phyloP scores from a whole-genome alignment of 2,329 filamentous ascomycete genomes.

The Colletotrichum lupini region DNA sequence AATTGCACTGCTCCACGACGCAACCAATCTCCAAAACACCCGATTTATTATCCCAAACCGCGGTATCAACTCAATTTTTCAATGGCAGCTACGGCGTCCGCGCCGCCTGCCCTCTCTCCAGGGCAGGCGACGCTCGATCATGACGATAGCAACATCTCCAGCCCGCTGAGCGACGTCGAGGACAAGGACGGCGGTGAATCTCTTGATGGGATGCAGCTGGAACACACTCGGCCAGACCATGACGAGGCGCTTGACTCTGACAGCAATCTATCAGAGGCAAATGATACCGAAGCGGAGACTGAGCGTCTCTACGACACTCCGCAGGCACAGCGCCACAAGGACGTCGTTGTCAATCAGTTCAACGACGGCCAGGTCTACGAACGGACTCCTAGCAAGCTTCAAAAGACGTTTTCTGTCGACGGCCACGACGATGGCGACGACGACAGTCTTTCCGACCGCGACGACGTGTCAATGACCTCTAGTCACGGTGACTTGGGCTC shows the following conservation, averaged over 20 bases:
- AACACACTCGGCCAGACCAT: constrained; percentile 38
- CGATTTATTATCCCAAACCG: constrained; percentile 11
- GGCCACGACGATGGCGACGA: constrained; percentile 50
- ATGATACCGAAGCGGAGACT: constrained; percentile 89
- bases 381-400: constrained; percentile 81
- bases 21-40: constrained; percentile 12
- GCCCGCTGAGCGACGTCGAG: constrained; percentile 92
- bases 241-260: constrained; percentile 55
- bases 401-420: constrained; percentile 56
- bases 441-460: constrained; percentile 53
- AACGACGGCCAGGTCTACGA: constrained; percentile 67
- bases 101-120: constrained; percentile 61
- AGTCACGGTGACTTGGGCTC: constrained; percentile 51
- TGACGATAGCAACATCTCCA: constrained; percentile 81
- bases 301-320: constrained; percentile 94
- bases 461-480: constrained; percentile 51
- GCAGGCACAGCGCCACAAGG: constrained; percentile 70
- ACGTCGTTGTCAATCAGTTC: constrained; percentile 69
- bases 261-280: constrained; percentile 68
- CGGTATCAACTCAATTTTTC: constrained; percentile 18
- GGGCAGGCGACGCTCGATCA: constrained; percentile 58
- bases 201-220: constrained; percentile 67
- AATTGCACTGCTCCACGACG: constrained; percentile 26
- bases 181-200: constrained; percentile 79
- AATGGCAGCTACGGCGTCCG: constrained; percentile 66